Conservation (phyloP, 495 filamentous ascomycete species). For the Lasiosphaeria miniovina region DNA sequence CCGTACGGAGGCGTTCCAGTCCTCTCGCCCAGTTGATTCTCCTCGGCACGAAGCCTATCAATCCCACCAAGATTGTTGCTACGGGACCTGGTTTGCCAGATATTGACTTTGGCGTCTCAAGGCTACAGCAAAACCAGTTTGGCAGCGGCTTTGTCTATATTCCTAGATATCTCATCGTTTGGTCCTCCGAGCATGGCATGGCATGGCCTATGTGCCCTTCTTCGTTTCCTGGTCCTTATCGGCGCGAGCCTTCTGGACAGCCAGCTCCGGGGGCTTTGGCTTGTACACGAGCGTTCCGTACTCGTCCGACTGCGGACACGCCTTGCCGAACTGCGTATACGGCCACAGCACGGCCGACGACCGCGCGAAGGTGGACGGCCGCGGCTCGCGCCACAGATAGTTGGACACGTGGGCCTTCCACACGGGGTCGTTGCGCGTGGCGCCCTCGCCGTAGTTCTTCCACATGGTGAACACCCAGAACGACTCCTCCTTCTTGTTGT, state of each 20-base stretch:
- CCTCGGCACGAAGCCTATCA: no score
- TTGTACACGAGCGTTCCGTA: slow-evolving; percentile 1
- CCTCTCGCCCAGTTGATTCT: no score
- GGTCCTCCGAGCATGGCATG: no score
- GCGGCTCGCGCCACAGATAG: not conserved
- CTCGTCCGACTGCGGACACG: not conserved
- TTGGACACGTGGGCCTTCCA: slow-evolving; percentile 1
- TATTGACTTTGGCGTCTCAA: no score
- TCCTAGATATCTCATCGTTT: no score
- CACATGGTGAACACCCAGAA: slow-evolving; percentile 2
- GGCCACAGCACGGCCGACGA: not conserved
- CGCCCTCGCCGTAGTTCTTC: not conserved
- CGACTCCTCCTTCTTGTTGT: not conserved
- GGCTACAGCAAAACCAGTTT: no score
- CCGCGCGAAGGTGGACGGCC: not conserved
- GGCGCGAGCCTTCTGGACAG: not conserved
- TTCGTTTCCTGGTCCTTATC: not conserved
- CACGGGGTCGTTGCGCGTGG: not conserved
- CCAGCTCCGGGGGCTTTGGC: not conserved
- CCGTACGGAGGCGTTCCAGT: no score
- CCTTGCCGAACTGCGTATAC: not conserved
- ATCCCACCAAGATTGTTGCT: no score
- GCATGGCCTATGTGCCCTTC: not conserved
- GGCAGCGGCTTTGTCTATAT: no score
- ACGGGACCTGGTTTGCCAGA: no score